A percentile compares a stretch with the other conserved stretches of the same genome.
phyloP scores from a whole-genome alignment of 2,329 filamentous ascomycete species.

The Talaromyces rugulosus region DNA sequence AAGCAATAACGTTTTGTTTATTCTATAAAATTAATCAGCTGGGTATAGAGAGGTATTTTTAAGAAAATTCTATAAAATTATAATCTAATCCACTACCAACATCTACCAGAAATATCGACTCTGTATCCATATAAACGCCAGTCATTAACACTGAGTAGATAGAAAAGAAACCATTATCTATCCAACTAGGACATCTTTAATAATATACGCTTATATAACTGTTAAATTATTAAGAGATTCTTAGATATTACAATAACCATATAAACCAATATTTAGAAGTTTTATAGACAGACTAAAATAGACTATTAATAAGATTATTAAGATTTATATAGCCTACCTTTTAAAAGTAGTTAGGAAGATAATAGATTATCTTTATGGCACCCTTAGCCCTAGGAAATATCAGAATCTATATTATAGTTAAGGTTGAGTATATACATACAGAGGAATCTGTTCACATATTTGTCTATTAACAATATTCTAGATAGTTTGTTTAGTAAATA shows the following conservation, averaged over 20 bases:
- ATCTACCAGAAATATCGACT: neutral
- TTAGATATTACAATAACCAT: neutral
- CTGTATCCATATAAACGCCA: neutral
- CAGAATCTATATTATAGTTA: neutral
- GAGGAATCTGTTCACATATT: constrained; percentile 23
- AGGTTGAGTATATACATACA: constrained; percentile 21
- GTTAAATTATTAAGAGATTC: constrained; percentile 1
- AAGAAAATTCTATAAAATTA: neutral
- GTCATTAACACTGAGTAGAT: neutral
- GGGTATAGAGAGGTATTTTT: neutral
- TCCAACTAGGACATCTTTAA: constrained; percentile 7
- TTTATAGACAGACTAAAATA: constrained; percentile 2
- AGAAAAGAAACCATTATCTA: constrained; percentile 1
- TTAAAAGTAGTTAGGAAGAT: neutral
- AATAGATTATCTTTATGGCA: neutral
- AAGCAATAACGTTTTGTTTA: constrained; percentile 17
- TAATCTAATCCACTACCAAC: neutral
- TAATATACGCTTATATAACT: constrained; percentile 6
- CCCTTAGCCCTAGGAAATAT: neutral
- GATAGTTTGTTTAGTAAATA: constrained; percentile 31
- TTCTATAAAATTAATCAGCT: neutral
- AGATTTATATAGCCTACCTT: neutral
- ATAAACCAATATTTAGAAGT: constrained; percentile 1
- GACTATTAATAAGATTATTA: neutral
- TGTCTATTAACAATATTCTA: constrained; percentile 20